These are phyloP conservation scores for Pseudonitzschia pungens DNA, from an alignment of 108 stramenopile genomes.

Conservation along the genomic window DNA sequence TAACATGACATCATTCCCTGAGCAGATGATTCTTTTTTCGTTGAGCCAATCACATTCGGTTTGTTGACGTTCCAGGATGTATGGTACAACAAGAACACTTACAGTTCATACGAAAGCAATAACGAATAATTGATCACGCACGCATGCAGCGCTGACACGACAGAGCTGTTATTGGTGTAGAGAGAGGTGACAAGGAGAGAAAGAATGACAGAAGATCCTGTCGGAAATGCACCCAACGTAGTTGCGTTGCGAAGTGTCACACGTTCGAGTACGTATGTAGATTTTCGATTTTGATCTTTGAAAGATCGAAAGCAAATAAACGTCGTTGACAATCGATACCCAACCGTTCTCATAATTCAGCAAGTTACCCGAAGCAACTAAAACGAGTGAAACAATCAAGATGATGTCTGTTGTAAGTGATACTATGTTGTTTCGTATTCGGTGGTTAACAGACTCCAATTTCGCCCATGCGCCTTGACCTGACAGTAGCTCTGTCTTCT, in stretches of 20 bases:
- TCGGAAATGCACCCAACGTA: background rate
- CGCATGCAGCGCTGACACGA: constrained; percentile 2
- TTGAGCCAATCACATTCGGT: background rate
- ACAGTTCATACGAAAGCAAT: background rate
- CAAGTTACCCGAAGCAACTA: background rate
- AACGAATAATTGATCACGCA: background rate
- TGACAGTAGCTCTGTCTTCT: too few species aligned
- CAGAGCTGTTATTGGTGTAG: background rate
- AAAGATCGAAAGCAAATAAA: background rate
- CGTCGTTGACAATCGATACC: background rate
- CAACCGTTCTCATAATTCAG: background rate
- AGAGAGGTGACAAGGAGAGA: background rate
- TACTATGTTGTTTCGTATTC: background rate
- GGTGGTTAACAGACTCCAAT: too few species aligned
- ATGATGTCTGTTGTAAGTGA: constrained; percentile 5
- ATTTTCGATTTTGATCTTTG: constrained; percentile 8
- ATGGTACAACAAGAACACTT: background rate
- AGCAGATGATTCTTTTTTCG: background rate
- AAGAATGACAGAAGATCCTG: constrained; percentile 3
- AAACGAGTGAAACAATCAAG: background rate
- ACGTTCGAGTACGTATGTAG: constrained; percentile 5
- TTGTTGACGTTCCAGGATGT: background rate
- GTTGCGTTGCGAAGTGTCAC: background rate
- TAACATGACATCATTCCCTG: background rate
- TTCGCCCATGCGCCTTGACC: too few species aligned